Evolutionary conservation across 208 protist genomes (phyloP), one percentile per base, ranked within the genome.

Genomic region (Perkinsela sp.): DNA sequence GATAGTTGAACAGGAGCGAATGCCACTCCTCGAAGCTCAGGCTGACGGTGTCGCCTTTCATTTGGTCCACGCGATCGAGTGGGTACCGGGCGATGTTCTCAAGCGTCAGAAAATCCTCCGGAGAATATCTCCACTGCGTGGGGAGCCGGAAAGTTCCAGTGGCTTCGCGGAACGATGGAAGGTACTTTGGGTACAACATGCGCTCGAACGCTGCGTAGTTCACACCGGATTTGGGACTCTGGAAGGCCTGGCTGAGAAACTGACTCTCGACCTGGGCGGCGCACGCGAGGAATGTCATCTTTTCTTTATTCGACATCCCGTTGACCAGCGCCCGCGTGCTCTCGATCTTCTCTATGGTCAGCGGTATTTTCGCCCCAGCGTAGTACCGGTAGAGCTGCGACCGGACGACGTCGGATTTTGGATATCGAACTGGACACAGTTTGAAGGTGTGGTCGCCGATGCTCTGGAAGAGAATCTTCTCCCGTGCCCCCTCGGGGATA

Each of bases 1-100:
- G 84, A 74, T 90, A 90, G 72, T 90, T 90, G 81, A 81, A 88
- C 65, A 90, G 86, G 65, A 90, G 80, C n/a, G 72, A 80, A 70
- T 85, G 88, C 81, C 81, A 90, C 74, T 90, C 82, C 69, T 86
- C 79, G 71, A 88, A 90, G 67, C 66, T 81, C n/a, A n/a, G n/a
- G n/a, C n/a, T n/a, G 68, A 90, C 57, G 57, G 74, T 29, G 0
- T 78, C 70, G 73, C 84, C 75, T 48, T 77, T 78, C 31, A 84
- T 80, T 28, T 69, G 70, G 70, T 85, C 79, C 74, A 81, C 87
- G 31, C 77, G 75, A 68, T 86, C 81, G 1, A 90, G 77, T 30
- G 85, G 82, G 65, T 88, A 75, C 1, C 85, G 82, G 28, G 85
- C 87, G 72, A 90, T 88, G 67, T 90, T 79, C 74, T 90, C 82